Evolutionary conservation across 2,329 filamentous ascomycete species (phyloP), one percentile per base, ranked within the genome.

Genomic region (Ascosphaera aggregata): DNA sequence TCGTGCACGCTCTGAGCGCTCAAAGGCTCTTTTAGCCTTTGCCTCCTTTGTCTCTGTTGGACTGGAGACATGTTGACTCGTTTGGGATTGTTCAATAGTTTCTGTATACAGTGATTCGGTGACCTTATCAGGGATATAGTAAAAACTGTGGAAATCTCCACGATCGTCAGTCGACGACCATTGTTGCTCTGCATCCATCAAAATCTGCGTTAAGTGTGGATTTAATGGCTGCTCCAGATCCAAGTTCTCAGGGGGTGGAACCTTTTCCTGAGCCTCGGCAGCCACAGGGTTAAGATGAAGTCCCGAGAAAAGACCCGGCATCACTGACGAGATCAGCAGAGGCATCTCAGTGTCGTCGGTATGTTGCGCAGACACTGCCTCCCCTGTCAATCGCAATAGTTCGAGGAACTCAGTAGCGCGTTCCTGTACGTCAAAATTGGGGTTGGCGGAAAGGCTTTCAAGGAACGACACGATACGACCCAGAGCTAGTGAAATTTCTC

Each of bases 211-310:
- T 4, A 95, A 62, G 47, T 80, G 74, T 4, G 71, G 58, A 51
- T 93, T 89, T 45, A 98, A 86, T 1, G 80, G 73, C 38, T 74
- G 68, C 48, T 92, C 77, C 3, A 95, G 65, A 50, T 89, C 76
- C 4, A 98, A 62, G 2, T 70, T 74, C 4, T 71, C 64, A 0
- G 84, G 84, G 13, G 80, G 50, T 1, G 85, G 81, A 1, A 98
- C 85, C 49, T 93, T 92, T 39, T 67, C 70, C 52, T 95, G 82
- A 2, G 89, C 86, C 35, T 72, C 75, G 3, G 62, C 55, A 1
- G 89, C 82, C 8, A 98, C 86, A 0, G 89, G 92, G 46, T 95
- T 94, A 27, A 98, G 65, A 45, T 94, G 85, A 59, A 80, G 73
- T 0, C 85, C 84, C 4, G 68, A 65, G 53, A 95, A 95, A 2